A percentile compares a stretch with the other conserved stretches of the same genome.
phyloP scores from a whole-genome alignment of 331 rosid species.

The Quercus phellos region DNA sequence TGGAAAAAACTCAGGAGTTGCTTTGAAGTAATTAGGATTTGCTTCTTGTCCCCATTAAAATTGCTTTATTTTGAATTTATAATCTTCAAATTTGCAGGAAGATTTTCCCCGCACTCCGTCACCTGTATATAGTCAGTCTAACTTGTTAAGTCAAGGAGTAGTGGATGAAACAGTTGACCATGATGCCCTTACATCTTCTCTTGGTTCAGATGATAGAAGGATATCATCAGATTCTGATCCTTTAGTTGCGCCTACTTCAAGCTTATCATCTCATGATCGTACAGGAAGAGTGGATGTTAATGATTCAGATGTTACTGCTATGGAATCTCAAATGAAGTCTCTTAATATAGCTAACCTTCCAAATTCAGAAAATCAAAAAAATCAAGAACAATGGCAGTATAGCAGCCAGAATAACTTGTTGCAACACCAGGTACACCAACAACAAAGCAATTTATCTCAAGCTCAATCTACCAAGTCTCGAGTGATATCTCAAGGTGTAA shows the following conservation, averaged over 20 bases:
- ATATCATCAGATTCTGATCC: conserved; percentile 26
- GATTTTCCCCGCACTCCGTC: conserved; percentile 36
- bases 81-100: conserved; percentile 33
- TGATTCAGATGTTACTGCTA: conserved; percentile 27
- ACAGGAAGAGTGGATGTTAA: conserved; percentile 31
- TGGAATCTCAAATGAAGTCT: conserved; percentile 47
- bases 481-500: conserved; percentile 30
- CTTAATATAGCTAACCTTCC: conserved; percentile 40
- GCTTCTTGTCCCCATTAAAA: background rate
- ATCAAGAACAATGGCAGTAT: conserved; percentile 41
- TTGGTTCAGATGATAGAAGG: conserved; percentile 27
- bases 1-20: background rate
- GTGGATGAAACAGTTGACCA: conserved; percentile 29
- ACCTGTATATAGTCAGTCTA: conserved; percentile 35
- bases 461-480: conserved; percentile 32
- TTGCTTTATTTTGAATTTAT: background rate
- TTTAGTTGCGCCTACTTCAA: conserved; percentile 20
- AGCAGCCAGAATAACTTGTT: conserved; percentile 37
- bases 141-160: conserved; percentile 21
- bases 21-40: background rate
- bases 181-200: conserved; percentile 22
- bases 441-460: conserved; percentile 38
- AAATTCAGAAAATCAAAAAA: conserved; percentile 35
- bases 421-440: conserved; percentile 30
- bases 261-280: conserved; percentile 35